phyloP scores from a whole-genome alignment of 768 basidiomycete genomes.

The Agrocybe chaxingu region DNA sequence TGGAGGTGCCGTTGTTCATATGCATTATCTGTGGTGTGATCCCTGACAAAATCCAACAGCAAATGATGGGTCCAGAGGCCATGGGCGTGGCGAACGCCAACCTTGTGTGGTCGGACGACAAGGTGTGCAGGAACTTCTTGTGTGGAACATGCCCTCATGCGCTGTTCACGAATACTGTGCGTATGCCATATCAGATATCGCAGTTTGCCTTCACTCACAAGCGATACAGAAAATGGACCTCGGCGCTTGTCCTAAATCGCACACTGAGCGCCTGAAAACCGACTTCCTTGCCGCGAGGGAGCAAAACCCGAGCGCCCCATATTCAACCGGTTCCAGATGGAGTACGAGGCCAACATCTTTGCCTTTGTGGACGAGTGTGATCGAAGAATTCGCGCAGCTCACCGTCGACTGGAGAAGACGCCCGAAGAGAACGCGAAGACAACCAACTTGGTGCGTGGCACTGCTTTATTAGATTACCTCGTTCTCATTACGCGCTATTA shows the following conservation, averaged over 20 bases:
- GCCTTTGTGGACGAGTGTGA: constrained; percentile 98
- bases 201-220: background rate
- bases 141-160: constrained; percentile 99
- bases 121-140: constrained; percentile 97
- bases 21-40: background rate
- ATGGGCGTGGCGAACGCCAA: constrained; percentile 96
- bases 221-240: constrained; percentile 93
- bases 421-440: constrained; percentile 99
- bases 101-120: constrained; percentile 91
- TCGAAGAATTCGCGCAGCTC: constrained; percentile 89
- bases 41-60: constrained; percentile 47
- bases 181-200: constrained; percentile 23
- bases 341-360: constrained; percentile 95
- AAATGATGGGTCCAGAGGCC: constrained; percentile 99
- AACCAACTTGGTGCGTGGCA: constrained; percentile 74
- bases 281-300: constrained; percentile 83
- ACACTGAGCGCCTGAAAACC: constrained; percentile 89
- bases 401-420: constrained; percentile 96
- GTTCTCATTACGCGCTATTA: constrained; percentile 23
- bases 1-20: constrained; percentile 32
- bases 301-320: constrained; percentile 71
- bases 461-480: constrained; percentile 5
- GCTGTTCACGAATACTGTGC: constrained; percentile 95
- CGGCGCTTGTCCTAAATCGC: constrained; percentile 95
- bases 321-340: constrained; percentile 85